A percentile compares a stretch with the other conserved stretches of the same genome.
Evolutionary conservation across 805 yeast genomes (phyloP).

Genomic region (Saturnispora mendoncae): DNA sequence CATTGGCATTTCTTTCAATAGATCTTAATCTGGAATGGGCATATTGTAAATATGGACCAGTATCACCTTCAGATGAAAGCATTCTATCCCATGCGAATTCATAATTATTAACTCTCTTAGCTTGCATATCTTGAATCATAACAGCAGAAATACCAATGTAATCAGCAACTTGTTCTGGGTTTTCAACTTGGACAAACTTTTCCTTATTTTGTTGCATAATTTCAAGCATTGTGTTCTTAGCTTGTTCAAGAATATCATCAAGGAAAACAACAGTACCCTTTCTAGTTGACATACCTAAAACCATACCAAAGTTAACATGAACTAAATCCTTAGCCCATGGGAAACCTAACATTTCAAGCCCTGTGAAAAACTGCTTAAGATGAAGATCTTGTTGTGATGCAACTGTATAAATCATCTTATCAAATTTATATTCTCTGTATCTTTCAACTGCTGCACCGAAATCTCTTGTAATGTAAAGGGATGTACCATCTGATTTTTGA

Average conservation of each 20-base stretch:
- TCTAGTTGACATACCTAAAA: conserved; percentile 96
- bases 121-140: conserved; percentile 98
- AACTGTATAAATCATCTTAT: conserved; percentile 92
- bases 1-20: conserved; percentile 75
- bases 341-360: conserved; percentile 80
- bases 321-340: conserved; percentile 72
- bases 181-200: conserved; percentile 85
- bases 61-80: conserved; percentile 97
- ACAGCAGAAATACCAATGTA: conserved; percentile 94
- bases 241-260: conserved; percentile 87
- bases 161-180: conserved; percentile 94
- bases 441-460: conserved; percentile 94
- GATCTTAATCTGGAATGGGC: conserved; percentile 97
- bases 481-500: conserved; percentile 92
- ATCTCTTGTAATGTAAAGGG: conserved; percentile 89
- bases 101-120: conserved; percentile 93
- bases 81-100: conserved; percentile 97
- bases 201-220: conserved; percentile 89
- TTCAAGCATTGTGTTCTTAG: conserved; percentile 89
- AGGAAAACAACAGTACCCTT: conserved; percentile 98
- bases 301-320: conserved; percentile 96
- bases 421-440: conserved; percentile 73
- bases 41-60: conserved; percentile 97
- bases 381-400: conserved; percentile 97
- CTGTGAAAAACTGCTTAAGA: conserved; percentile 87